Percentiles rank a stretch among this genome's conserved stretches.
These are phyloP conservation scores for Blechomonas ayalai DNA, from an alignment of 208 protist genomes.

Conservation along the genomic window DNA sequence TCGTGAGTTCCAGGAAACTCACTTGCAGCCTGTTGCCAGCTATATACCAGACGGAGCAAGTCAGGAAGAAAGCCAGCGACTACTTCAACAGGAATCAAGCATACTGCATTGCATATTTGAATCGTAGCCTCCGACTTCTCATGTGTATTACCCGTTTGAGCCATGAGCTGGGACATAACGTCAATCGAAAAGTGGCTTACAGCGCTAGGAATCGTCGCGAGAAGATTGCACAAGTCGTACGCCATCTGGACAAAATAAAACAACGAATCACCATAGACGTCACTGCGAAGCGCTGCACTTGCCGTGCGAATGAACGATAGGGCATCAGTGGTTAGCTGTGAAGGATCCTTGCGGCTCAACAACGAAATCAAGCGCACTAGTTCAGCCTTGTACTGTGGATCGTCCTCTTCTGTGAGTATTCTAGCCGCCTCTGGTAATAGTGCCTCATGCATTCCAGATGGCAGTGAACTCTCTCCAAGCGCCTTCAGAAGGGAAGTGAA, in stretches of 20 bases:
- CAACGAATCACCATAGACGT: conserved; percentile 64
- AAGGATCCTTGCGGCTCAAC: conserved; percentile 14
- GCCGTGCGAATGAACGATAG: conserved; percentile 23
- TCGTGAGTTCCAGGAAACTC: conserved; percentile 37
- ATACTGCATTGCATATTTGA: conserved; percentile 38
- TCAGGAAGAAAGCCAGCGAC: conserved; percentile 22
- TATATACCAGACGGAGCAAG: conserved; percentile 54
- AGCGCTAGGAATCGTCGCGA: conserved; percentile 20
- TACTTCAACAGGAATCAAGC: conserved; percentile 16
- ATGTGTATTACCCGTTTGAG: conserved; percentile 40
- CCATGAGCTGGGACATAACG: conserved; percentile 42
- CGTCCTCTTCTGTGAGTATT: conserved; percentile 28
- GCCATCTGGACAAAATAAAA: conserved; percentile 62
- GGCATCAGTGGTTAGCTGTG: conserved; percentile 7
- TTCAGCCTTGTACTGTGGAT: conserved; percentile 33
- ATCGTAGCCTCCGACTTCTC: conserved; percentile 77
- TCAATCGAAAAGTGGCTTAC: conserved; percentile 32
- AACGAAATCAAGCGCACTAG: conserved; percentile 24
- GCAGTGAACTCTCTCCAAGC: conserved; percentile 29
- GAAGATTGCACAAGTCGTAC: conserved; percentile 41
- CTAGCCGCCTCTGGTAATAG: conserved; percentile 21
- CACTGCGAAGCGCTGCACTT: conserved; percentile 48
- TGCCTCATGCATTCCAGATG: conserved; percentile 20
- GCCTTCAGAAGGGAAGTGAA: conserved; percentile 33
- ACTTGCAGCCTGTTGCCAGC: conserved; percentile 48